Percentiles rank a stretch among this genome's conserved stretches.
phyloP scores from a whole-genome alignment of 2,329 filamentous ascomycete species.

The Rosellinia necatrix region DNA sequence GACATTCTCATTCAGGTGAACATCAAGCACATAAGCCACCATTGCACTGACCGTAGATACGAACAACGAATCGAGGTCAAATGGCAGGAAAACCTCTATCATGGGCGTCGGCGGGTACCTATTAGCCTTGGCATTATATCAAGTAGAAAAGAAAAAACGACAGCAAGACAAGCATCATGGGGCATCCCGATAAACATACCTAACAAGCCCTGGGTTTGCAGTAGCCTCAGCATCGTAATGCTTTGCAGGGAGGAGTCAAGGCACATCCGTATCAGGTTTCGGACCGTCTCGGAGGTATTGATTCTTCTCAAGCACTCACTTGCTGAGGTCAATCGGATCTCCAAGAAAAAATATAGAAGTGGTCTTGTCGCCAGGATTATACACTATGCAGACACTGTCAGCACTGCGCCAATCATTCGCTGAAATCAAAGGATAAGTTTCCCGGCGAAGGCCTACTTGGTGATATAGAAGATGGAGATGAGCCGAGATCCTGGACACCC shows the following conservation, averaged over 20 bases:
- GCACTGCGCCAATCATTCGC: too few relatives aligned
- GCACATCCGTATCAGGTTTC: slow-evolving; percentile 5
- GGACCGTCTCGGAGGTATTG: slow-evolving; percentile 2
- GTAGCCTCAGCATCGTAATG: slow-evolving; percentile 2
- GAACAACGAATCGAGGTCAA: slow-evolving; percentile 5
- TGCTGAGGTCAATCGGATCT: neutral
- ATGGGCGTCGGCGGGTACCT: too few relatives aligned
- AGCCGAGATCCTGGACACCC: neutral
- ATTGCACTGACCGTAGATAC: neutral
- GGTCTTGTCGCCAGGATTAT: slow-evolving; percentile 5
- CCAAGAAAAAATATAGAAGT: slow-evolving; percentile 1
- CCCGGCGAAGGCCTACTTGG: neutral
- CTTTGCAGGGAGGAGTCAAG: slow-evolving; percentile 2
- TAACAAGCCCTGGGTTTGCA: slow-evolving; percentile 6
- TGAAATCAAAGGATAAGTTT: too few relatives aligned
- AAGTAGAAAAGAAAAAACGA: too few relatives aligned
- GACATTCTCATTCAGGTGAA: neutral
- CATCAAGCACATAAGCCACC: slow-evolving; percentile 3
- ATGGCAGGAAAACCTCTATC: slow-evolving; percentile 6
- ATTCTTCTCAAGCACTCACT: neutral
- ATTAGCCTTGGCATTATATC: too few relatives aligned
- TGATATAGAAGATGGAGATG: slow-evolving; percentile 4
- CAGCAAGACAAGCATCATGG: too few relatives aligned
- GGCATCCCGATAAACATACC: neutral
- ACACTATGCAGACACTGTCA: neutral